Percentiles rank a stretch among this genome's conserved stretches.
phyloP scores from a whole-genome alignment of 345 rosid genomes.

The Excoecaria cochinchinensis region DNA sequence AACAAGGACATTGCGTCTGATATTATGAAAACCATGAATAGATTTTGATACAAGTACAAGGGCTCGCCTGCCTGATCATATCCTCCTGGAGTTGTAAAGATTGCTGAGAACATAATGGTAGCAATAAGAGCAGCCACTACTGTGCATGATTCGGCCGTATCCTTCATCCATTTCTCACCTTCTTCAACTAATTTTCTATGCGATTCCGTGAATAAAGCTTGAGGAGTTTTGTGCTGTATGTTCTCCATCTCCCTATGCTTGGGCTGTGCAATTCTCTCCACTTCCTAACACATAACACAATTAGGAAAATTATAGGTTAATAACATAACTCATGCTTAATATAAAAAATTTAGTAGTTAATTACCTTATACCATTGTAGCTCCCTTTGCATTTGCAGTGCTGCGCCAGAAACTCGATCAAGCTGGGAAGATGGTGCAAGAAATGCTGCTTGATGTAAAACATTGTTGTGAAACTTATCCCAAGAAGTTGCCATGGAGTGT shows the following conservation, averaged over 20 bases:
- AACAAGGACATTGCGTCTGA: slow-evolving; percentile 30
- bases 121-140: slow-evolving; percentile 36
- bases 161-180: slow-evolving; percentile 36
- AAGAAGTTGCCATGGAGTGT: slow-evolving; percentile 29
- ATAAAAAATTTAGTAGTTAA: neutral
- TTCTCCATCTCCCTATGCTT: slow-evolving; percentile 59
- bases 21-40: slow-evolving; percentile 25
- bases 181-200: slow-evolving; percentile 39
- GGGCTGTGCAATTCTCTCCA: slow-evolving; percentile 66
- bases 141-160: slow-evolving; percentile 28
- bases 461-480: slow-evolving; percentile 43
- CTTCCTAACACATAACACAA: slow-evolving; percentile 42
- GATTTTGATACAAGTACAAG: slow-evolving; percentile 7
- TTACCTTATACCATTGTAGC: slow-evolving; percentile 76
- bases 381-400: slow-evolving; percentile 85
- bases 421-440: slow-evolving; percentile 54
- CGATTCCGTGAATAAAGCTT: slow-evolving; percentile 47
- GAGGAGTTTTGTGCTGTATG: slow-evolving; percentile 41
- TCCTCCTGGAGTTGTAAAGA: slow-evolving; percentile 31
- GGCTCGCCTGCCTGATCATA: slow-evolving; percentile 24
- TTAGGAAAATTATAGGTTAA: too few species aligned
- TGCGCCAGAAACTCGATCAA: slow-evolving; percentile 65
- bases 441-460: slow-evolving; percentile 70
- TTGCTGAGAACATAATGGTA: slow-evolving; percentile 35
- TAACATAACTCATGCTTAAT: too few species aligned